Base-by-base conservation (phyloP, 352 stramenopile species). In the Pseudoperonospora humuli region DNA sequence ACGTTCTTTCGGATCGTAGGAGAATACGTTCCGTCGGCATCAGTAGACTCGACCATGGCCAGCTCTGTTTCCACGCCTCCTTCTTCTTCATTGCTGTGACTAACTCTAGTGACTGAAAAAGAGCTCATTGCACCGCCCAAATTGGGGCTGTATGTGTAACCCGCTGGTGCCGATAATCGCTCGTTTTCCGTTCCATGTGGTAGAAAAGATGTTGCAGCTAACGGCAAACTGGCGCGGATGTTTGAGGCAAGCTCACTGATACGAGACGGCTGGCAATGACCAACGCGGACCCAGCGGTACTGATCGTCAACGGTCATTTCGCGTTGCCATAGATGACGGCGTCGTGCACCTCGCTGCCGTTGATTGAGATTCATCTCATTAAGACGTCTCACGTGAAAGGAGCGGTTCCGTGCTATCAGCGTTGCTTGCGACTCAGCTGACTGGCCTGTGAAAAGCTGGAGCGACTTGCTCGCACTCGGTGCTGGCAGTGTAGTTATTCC, bases 361-460 rank as follows among this genome's bases (percentile, higher is more conserved):
- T 88, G 79, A 42, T 75, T 91, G 20, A 91, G 36, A 39, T 91
- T 86, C 69, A 84, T 84, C 20, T 82, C 75, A 43, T 91, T 88
- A 18, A 87, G 58, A 1, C 76, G 59, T 1, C 76, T 73, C n/a
- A 84, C 79, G 44, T 91, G 79, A 45, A 91, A 86, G 6, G 76
- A 86, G 1, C 79, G 67, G 15, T 84, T 84, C 13, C 75, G 63
- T 7, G 75, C 78, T 0, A 66, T 67, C 15, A 85, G 61, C 8
- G 69, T 45, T 10, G 57, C 63, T 39, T 66, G 50, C 19, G 63
- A 31, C n/a, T 56, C 45, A 0, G 48, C 46, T 13, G 69, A 61
- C 0, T 57, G 52, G 0, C 53, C 61, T 32, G 51, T 34, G 13
- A 45, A 35, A 6, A 64, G 29, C 5, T 34, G 40, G 26, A 76